Conservation (phyloP, 306 rosid genomes). For the Hylodesmum podocarpum region DNA sequence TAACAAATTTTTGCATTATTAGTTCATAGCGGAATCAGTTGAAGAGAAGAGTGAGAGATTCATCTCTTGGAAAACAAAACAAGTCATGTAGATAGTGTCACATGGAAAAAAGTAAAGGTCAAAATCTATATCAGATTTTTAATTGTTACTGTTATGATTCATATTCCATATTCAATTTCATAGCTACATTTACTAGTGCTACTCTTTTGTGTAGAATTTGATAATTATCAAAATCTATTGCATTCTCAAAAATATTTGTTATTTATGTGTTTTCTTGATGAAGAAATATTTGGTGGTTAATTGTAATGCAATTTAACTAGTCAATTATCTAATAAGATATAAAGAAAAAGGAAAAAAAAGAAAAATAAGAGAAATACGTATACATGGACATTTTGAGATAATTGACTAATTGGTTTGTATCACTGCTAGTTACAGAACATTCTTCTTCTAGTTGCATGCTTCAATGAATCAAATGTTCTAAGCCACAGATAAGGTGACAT, state of each 20-base stretch:
- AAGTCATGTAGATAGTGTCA: constrained; percentile 44
- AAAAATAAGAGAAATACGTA: too few relatives aligned
- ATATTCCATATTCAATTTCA: constrained; percentile 34
- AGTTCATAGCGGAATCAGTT: constrained; percentile 57
- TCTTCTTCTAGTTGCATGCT: constrained; percentile 4
- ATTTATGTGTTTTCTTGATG: constrained; percentile 4
- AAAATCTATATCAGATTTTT: constrained; percentile 46
- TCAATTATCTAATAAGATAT: too few relatives aligned
- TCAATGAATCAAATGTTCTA: constrained; percentile 6
- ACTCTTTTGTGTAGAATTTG: constrained; percentile 11
- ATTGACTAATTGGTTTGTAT: too few relatives aligned
- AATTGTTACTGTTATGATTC: constrained; percentile 34
- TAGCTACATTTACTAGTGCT: constrained; percentile 17
- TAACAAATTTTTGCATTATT: constrained; percentile 64
- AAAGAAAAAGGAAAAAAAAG: too few relatives aligned
- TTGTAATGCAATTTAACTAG: too few relatives aligned
- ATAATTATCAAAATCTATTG: constrained; percentile 15
- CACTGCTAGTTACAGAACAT: too few relatives aligned
- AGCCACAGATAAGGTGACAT: neutral
- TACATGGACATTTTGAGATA: too few relatives aligned
- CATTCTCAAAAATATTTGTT: neutral
- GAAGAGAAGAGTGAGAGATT: constrained; percentile 55
- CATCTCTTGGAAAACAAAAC: constrained; percentile 21
- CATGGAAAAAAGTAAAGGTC: constrained; percentile 27
- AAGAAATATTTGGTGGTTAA: too few relatives aligned